Conservation (phyloP, 176 grass and related monocot species). For the Saccharum officinarum region DNA sequence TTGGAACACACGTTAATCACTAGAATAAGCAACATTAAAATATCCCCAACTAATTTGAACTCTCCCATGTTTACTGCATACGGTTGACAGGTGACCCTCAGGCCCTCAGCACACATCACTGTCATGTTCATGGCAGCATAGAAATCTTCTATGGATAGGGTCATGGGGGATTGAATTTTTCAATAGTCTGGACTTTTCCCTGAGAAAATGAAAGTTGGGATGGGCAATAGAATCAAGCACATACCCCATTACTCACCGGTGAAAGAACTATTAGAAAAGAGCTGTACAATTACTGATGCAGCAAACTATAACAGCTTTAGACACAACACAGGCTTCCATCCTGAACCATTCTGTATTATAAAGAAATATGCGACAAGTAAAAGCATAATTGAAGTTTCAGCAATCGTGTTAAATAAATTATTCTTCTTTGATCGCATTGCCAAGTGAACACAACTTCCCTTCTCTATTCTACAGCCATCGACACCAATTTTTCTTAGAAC, state of each 20-base stretch:
- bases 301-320: not conserved
- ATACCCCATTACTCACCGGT: not conserved
- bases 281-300: not conserved
- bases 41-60: slow-evolving; percentile 2
- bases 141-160: not conserved
- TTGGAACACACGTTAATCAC: slow-evolving; percentile 21
- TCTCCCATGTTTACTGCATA: not conserved
- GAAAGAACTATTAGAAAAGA: not conserved
- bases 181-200: not conserved
- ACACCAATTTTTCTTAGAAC: not conserved
- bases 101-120: not conserved
- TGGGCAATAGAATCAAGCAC: not conserved
- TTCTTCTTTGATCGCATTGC: slow-evolving; percentile 10
- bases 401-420: not conserved
- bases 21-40: slow-evolving; percentile 24
- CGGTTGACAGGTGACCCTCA: not conserved
- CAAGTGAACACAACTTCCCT: not conserved
- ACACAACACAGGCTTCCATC: not conserved
- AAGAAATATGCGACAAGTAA: not conserved
- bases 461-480: slow-evolving; percentile 13
- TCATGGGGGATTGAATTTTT: not conserved
- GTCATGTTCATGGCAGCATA: slow-evolving; percentile 6
- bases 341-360: not conserved
- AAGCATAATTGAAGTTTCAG: not conserved
- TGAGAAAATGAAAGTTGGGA: not conserved